These are phyloP conservation scores for Stenogyne calaminthoides DNA, from an alignment of 305 asterid genomes.

Conservation along the genomic window DNA sequence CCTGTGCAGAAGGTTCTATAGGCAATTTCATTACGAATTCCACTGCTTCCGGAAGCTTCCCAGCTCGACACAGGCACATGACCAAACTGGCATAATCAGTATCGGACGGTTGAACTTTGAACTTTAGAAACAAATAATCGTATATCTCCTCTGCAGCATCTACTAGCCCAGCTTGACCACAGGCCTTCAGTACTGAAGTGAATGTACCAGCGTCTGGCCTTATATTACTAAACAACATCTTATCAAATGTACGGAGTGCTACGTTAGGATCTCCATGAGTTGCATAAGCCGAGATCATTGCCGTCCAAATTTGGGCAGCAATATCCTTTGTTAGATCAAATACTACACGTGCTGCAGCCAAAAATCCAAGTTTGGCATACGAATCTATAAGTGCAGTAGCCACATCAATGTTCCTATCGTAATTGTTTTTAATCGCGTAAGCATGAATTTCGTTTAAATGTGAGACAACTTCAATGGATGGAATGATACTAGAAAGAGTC, in stretches of 20 bases:
- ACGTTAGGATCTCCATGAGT: slow-evolving; percentile 68
- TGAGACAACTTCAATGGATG: slow-evolving; percentile 56
- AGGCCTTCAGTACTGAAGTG: slow-evolving; percentile 77
- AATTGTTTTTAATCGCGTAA: slow-evolving; percentile 55
- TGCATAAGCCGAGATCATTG: slow-evolving; percentile 78
- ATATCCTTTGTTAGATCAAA: slow-evolving; percentile 52
- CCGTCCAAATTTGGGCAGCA: slow-evolving; percentile 77
- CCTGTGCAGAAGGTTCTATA: slow-evolving; percentile 55
- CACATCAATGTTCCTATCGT: slow-evolving; percentile 58
- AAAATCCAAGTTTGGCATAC: slow-evolving; percentile 80
- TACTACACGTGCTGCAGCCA: slow-evolving; percentile 54
- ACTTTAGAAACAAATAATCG: slow-evolving; percentile 42
- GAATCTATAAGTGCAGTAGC: slow-evolving; percentile 69
- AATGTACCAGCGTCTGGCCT: slow-evolving; percentile 72
- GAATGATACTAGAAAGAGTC: slow-evolving; percentile 78
- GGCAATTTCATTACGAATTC: slow-evolving; percentile 76
- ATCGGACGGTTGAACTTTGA: slow-evolving; percentile 54
- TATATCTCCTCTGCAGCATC: slow-evolving; percentile 64
- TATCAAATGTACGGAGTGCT: slow-evolving; percentile 59
- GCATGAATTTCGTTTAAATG: slow-evolving; percentile 69
- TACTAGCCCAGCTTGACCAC: slow-evolving; percentile 81
- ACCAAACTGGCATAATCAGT: slow-evolving; percentile 85
- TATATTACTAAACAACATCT: slow-evolving; percentile 58
- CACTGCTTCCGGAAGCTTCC: slow-evolving; percentile 65
- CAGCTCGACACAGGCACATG: slow-evolving; percentile 69